Evolutionary conservation across 768 basidiomycete species (phyloP).

Genomic region (Boletus fagicola): DNA sequence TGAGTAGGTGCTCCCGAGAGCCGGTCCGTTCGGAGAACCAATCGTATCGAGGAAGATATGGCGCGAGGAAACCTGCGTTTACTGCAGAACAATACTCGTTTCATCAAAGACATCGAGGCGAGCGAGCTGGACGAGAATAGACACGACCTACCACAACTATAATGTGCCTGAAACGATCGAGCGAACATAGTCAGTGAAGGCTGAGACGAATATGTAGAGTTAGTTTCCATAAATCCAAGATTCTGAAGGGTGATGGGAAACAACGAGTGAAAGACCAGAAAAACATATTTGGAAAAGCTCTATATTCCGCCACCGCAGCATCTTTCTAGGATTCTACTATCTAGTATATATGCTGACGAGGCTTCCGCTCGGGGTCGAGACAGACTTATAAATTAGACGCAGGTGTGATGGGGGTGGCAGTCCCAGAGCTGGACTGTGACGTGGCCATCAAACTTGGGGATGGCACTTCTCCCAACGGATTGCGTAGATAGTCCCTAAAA

Average conservation of each 20-base stretch:
- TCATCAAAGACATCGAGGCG: not conserved
- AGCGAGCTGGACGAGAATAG: not conserved
- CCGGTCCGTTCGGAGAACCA: not conserved
- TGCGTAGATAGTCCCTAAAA: slow-evolving; percentile 60
- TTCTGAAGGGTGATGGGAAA: not conserved
- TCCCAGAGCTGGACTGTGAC: slow-evolving; percentile 46
- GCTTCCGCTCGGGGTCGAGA: not conserved
- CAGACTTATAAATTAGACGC: slow-evolving; percentile 2
- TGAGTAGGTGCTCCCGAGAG: not conserved
- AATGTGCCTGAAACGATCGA: not conserved
- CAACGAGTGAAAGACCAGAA: not conserved
- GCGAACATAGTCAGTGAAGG: not conserved
- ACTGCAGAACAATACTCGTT: not conserved
- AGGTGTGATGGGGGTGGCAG: slow-evolving; percentile 41
- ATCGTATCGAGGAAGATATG: not conserved
- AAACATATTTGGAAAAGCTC: not conserved
- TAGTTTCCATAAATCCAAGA: not conserved
- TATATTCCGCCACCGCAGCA: not conserved
- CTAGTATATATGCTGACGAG: slow-evolving; percentile 7
- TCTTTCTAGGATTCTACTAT: not conserved
- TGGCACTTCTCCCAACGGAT: slow-evolving; percentile 47
- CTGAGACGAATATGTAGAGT: not conserved
- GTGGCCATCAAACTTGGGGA: slow-evolving; percentile 39
- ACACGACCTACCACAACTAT: not conserved
- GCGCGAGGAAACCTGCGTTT: not conserved